Evolutionary conservation across 257 asterid species (phyloP), one percentile per base, ranked within the genome.

Genomic region (Ophiorrhiza pumila): DNA sequence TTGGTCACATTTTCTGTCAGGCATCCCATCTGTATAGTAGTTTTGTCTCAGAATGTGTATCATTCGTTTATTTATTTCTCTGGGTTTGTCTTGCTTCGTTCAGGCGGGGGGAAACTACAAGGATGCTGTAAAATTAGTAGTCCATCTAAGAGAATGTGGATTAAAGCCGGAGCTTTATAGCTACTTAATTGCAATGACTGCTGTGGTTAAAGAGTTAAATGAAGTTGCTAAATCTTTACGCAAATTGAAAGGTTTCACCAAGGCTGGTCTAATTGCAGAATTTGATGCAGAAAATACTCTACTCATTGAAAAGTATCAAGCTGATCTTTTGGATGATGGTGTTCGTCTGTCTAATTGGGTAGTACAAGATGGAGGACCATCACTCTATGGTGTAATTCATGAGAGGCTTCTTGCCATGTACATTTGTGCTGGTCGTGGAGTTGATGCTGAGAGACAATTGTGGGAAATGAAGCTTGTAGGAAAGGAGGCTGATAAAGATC

Each of bases 401-500:
- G 97, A 94, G 81, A 68, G 96, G 71, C 99, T 94, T 39, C 90
- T 94, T 4, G 95, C 98, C 11, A 94, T 94, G 97, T 87, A 88
- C 71, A 74, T 94, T 43, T 91, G 97, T 42, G 91, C 98, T 0
- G 97, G 98, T 5, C 86, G 87, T 15, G 99, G 99, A 37, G 67
- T 78, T 1, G 90, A 90, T 62, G 99, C 99, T 0, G 99, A 94
- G 73, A 78, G 79, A 73, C 96, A 90, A 70, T 58, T 94, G n/a
- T 94, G 98, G 98, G 84, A 91, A 76, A 91, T 91, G 98, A 94
- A 91, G 76, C 86, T 91, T 0, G 74, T 49, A 0, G 98, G 97
- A 2, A 88, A 82, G 56, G 93, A 91, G 65, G 96, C 91, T 6
- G 92, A 83, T 43, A 87, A 79, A 71, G 98, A 90, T 75, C 82